Evolutionary conservation across 805 yeast species (phyloP), one percentile per base, ranked within the genome.

Genomic region (Yarrowia deformans): DNA sequence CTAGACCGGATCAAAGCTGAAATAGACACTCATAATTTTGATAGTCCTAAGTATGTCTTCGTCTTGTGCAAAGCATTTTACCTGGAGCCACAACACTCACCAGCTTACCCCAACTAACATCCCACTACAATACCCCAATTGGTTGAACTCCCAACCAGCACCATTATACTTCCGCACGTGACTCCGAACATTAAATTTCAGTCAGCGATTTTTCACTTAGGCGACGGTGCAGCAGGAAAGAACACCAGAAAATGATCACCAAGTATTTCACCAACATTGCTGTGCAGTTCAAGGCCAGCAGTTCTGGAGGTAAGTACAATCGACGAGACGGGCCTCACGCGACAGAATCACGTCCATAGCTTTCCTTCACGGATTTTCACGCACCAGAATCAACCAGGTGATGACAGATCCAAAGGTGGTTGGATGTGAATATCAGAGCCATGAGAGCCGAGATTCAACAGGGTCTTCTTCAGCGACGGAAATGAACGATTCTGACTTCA

Each of bases 221-320:
- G 52, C 52, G 66, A 32, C 52, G 18, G 64, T 56, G 49, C 64
- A 56, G 49, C 23, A 43, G 40, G 64, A 56, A 56, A 29, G 60
- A 37, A 54, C 45, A 54, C 60, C 60, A 54, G 60, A 60, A 34
- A 42, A 93, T 93, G 98, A 90, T 93, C 75, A 94, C 98, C 48
- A 92, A 91, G 79, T 93, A 90, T 80, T 91, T 94, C 81, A 83
- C 93, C 43, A 87, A 87, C 72, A 91, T 92, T 9, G 82, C 82
- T 54, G 90, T 94, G 52, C 87, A 83, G 75, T 91, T 93, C 83
- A 87, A 90, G 77, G 97, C 97, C 0, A 84, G 90, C 72, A 85
- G 87, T 1, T 79, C 83, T 37, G 90, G 90, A 72, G 85, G 87
- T 85, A 78, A 69, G 86, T 40, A 56, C 2, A 3, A 37, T 18